Conservation (phyloP, 495 filamentous ascomycete species). For the Daldinia loculata region DNA sequence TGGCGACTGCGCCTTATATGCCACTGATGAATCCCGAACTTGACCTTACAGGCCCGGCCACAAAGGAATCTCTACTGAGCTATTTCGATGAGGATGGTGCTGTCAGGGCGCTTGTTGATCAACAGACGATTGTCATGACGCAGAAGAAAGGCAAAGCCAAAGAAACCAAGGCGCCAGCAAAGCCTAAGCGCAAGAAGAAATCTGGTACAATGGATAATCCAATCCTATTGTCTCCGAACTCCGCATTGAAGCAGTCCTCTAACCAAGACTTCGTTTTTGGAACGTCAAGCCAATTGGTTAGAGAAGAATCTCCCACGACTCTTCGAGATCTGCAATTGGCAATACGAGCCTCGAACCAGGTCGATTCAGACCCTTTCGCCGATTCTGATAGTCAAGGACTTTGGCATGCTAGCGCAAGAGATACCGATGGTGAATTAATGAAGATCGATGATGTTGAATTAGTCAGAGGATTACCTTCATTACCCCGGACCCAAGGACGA, state of each 20-base stretch:
- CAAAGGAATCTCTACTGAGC: constrained; percentile 45
- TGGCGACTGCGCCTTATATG: constrained; percentile 80
- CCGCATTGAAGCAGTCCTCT: constrained; percentile 71
- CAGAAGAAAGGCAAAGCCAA: constrained; percentile 47
- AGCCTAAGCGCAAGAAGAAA: constrained; percentile 54
- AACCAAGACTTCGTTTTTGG: constrained; percentile 89
- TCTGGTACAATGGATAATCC: constrained; percentile 52
- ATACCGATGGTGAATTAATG: constrained; percentile 66
- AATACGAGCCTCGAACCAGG: constrained; percentile 67
- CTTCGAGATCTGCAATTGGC: constrained; percentile 75
- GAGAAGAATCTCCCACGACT: constrained; percentile 74
- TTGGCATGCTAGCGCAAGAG: constrained; percentile 75
- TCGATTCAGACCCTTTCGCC: constrained; percentile 52
- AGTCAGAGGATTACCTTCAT: constrained; percentile 45
- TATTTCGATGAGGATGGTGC: constrained; percentile 47
- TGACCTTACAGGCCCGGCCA: constrained; percentile 39
- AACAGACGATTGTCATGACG: constrained; percentile 46
- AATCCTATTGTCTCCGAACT: constrained; percentile 75
- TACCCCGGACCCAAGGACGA: neutral
- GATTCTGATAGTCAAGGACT: constrained; percentile 52
- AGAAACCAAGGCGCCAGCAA: constrained; percentile 44
- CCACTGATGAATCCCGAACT: constrained; percentile 43
- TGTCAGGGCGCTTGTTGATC: constrained; percentile 45
- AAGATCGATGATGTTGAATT: constrained; percentile 67
- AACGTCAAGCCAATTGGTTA: constrained; percentile 87